Conservation (phyloP, 2,329 filamentous ascomycete species). For the Acephala macrosclerotiorum region DNA sequence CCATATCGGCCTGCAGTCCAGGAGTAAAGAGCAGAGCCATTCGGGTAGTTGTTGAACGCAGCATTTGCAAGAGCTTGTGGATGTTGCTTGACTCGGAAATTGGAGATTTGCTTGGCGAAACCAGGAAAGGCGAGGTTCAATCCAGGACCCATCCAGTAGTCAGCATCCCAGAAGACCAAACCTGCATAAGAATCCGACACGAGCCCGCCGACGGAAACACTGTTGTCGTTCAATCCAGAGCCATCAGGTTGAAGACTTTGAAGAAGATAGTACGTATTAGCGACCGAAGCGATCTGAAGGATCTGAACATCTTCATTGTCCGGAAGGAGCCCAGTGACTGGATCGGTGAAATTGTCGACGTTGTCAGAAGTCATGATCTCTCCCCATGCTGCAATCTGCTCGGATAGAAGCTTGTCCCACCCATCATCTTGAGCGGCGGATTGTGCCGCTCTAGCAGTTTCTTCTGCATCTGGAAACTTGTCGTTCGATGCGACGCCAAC, state of each 20-base stretch:
- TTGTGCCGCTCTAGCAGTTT: constrained; percentile 62
- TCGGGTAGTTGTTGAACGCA: constrained; percentile 64
- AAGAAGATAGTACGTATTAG: constrained; percentile 63
- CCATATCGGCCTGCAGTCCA: constrained; percentile 74
- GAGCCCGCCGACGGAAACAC: constrained; percentile 72
- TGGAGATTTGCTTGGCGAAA: constrained; percentile 67
- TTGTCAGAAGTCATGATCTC: constrained; percentile 64
- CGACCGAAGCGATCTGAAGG: constrained; percentile 60
- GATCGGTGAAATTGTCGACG: constrained; percentile 68
- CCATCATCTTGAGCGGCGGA: constrained; percentile 57
- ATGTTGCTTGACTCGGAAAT: constrained; percentile 67
- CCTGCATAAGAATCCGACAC: constrained; percentile 73
- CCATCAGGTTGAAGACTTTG: constrained; percentile 56
- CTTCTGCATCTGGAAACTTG: constrained; percentile 65
- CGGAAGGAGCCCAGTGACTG: constrained; percentile 63
- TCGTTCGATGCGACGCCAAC: constrained; percentile 74
- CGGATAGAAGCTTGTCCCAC: constrained; percentile 59
- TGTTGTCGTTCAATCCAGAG: constrained; percentile 64
- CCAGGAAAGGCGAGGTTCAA: constrained; percentile 69
- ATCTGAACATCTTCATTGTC: constrained; percentile 62
- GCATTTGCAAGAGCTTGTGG: constrained; percentile 67
- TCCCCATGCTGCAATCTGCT: constrained; percentile 69
- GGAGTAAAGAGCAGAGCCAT: constrained; percentile 66
- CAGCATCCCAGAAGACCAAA: constrained; percentile 51
- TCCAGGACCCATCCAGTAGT: constrained; percentile 57